phyloP scores from a whole-genome alignment of 2,329 filamentous ascomycete genomes.

The Diaporthe destruens region DNA sequence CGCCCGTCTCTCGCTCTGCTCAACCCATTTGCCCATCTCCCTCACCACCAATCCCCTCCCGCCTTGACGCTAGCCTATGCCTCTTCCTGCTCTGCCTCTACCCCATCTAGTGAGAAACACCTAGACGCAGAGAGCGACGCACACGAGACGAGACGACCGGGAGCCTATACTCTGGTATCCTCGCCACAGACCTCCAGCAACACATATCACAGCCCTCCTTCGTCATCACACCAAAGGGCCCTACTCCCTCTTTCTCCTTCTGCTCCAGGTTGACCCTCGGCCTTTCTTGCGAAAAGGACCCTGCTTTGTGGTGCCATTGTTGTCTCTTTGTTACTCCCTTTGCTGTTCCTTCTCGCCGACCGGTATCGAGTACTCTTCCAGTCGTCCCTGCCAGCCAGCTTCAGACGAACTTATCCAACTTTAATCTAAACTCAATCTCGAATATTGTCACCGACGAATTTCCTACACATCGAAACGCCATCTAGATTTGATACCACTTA shows the following conservation, averaged over 20 bases:
- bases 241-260: slow-evolving; percentile 56
- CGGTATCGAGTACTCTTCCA: slow-evolving; percentile 42
- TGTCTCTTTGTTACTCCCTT: slow-evolving; percentile 45
- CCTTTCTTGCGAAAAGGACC: slow-evolving; percentile 47
- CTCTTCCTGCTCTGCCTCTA: slow-evolving; percentile 43
- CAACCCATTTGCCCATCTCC: slow-evolving; percentile 13
- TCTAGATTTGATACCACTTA: slow-evolving; percentile 41
- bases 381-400: slow-evolving; percentile 40
- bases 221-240: slow-evolving; percentile 36
- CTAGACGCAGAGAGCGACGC: not conserved
- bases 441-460: slow-evolving; percentile 38
- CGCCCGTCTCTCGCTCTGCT: slow-evolving; percentile 42
- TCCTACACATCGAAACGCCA: slow-evolving; percentile 31
- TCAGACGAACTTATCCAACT: slow-evolving; percentile 41
- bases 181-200: slow-evolving; percentile 25
- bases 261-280: slow-evolving; percentile 72
- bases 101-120: slow-evolving; percentile 23
- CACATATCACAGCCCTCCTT: slow-evolving; percentile 31
- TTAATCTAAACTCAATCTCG: slow-evolving; percentile 39
- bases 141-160: slow-evolving; percentile 25
- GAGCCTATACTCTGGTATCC: slow-evolving; percentile 9
- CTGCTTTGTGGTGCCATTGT: slow-evolving; percentile 45
- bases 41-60: slow-evolving; percentile 40
- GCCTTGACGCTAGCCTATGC: slow-evolving; percentile 42
- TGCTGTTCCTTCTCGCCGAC: slow-evolving; percentile 42